A percentile compares a stretch with the other conserved stretches of the same genome.
Evolutionary conservation across 208 protist species (phyloP).

Genomic region (Porcisia deanei): DNA sequence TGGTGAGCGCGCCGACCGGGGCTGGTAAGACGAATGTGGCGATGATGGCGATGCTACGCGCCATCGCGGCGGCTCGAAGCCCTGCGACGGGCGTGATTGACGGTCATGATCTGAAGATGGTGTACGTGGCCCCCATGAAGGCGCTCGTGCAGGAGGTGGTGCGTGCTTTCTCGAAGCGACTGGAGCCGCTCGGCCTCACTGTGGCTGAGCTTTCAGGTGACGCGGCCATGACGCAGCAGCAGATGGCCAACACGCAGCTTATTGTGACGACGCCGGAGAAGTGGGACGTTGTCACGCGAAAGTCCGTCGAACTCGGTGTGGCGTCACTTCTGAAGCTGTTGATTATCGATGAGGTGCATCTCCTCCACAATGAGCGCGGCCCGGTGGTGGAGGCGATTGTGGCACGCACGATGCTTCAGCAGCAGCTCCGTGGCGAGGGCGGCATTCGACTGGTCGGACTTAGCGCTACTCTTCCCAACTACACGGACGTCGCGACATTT

Average conservation of each 20-base stretch:
- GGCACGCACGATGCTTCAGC: constrained; percentile 93
- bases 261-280: constrained; percentile 99
- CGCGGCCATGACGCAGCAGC: constrained; percentile 93
- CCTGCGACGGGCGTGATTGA: constrained; percentile 16
- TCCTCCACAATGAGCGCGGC: constrained; percentile 99
- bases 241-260: constrained; percentile 97
- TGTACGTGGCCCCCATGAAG: constrained; percentile 99
- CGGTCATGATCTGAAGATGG: constrained; percentile 95
- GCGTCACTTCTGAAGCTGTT: constrained; percentile 87
- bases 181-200: constrained; percentile 94
- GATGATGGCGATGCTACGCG: constrained; percentile 98
- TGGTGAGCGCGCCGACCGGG: constrained; percentile 99
- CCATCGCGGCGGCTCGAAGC: constrained; percentile 49
- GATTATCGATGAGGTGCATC: constrained; percentile 99
- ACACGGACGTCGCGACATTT: constrained; percentile 98
- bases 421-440: constrained; percentile 69
- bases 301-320: constrained; percentile 94
- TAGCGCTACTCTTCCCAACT: constrained; percentile 99
- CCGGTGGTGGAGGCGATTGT: constrained; percentile 99
- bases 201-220: constrained; percentile 99
- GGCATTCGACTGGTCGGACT: constrained; percentile 98
- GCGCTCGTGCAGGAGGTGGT: constrained; percentile 99
- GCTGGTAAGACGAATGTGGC: constrained; percentile 99
- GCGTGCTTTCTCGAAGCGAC: constrained; percentile 93
- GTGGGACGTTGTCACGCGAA: constrained; percentile 99